These are phyloP conservation scores for Cryphonectria parasitica DNA, from an alignment of 2,329 filamentous ascomycete species.

Conservation along the genomic window DNA sequence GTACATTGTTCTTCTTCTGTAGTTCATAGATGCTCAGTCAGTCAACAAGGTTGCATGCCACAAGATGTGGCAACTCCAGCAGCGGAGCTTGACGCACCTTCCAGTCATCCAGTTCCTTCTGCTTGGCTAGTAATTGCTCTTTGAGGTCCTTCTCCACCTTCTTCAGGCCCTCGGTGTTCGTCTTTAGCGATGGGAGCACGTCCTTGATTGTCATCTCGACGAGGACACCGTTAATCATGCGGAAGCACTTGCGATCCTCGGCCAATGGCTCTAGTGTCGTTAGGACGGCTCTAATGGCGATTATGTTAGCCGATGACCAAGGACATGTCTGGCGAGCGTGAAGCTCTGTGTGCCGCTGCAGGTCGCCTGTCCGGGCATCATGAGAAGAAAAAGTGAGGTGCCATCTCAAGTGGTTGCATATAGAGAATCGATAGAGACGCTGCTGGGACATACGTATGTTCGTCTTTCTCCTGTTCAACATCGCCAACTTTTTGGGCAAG, in stretches of 20 bases:
- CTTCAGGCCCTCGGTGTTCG: constrained; percentile 90
- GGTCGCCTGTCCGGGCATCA: neutral
- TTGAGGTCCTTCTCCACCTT: constrained; percentile 93
- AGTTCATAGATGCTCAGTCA: constrained; percentile 18
- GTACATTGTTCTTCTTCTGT: constrained; percentile 88
- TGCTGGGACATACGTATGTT: constrained; percentile 79
- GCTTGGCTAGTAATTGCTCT: constrained; percentile 94
- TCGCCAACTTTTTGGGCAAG: constrained; percentile 96
- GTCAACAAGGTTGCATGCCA: constrained; percentile 12
- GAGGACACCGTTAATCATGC: constrained; percentile 96
- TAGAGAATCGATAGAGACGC: constrained; percentile 8
- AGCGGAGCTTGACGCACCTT: constrained; percentile 69
- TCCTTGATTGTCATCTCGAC: constrained; percentile 94
- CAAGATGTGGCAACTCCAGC: constrained; percentile 7
- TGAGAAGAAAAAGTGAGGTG: neutral
- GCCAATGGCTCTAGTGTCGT: constrained; percentile 86
- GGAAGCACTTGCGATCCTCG: constrained; percentile 92
- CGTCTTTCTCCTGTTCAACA: constrained; percentile 95
- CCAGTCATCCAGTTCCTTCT: constrained; percentile 96
- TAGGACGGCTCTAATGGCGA: constrained; percentile 76
- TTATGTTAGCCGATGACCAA: constrained; percentile 26
- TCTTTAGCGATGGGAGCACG: constrained; percentile 86
- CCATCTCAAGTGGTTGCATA: constrained; percentile 4
- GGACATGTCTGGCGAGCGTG: constrained; percentile 6
- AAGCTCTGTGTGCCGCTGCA: neutral